phyloP scores from a whole-genome alignment of 768 basidiomycete genomes.

The Hysterangium stoloniferum region DNA sequence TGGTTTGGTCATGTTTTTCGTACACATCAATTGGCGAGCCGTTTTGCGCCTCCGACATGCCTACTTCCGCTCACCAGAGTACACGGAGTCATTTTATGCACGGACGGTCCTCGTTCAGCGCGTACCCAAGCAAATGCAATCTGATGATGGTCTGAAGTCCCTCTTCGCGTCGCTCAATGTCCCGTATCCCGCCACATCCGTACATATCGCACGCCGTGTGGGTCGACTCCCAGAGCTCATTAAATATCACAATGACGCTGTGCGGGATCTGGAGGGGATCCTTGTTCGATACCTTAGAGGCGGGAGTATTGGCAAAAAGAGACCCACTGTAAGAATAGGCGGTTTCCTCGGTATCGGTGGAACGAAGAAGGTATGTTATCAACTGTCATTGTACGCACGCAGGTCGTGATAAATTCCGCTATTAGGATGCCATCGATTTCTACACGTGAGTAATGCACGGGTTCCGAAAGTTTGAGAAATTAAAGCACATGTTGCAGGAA shows the following conservation, averaged over 20 bases:
- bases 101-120: slow-evolving; percentile 79
- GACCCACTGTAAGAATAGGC: slow-evolving; percentile 76
- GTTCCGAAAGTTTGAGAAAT: background rate
- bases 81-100: slow-evolving; percentile 86
- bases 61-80: slow-evolving; percentile 90
- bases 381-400: background rate
- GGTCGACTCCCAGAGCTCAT: slow-evolving; percentile 87
- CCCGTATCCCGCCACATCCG: slow-evolving; percentile 87
- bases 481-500: slow-evolving; percentile 20
- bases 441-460: slow-evolving; percentile 61
- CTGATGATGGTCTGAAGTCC: slow-evolving; percentile 73
- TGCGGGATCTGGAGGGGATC: slow-evolving; percentile 83
- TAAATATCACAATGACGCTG: slow-evolving; percentile 88
- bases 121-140: slow-evolving; percentile 74
- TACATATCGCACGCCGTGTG: slow-evolving; percentile 82
- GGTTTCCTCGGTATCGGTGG: slow-evolving; percentile 81
- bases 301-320: slow-evolving; percentile 66
- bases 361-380: slow-evolving; percentile 39
- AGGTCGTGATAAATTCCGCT: background rate
- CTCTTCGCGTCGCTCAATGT: slow-evolving; percentile 70
- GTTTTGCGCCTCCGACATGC: slow-evolving; percentile 73
- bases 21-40: slow-evolving; percentile 66
- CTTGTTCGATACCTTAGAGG: slow-evolving; percentile 87
- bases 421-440: slow-evolving; percentile 81
- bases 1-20: slow-evolving; percentile 55